Conservation (phyloP, 1,284 basidiomycete genomes). For the Puccinia polysora region DNA sequence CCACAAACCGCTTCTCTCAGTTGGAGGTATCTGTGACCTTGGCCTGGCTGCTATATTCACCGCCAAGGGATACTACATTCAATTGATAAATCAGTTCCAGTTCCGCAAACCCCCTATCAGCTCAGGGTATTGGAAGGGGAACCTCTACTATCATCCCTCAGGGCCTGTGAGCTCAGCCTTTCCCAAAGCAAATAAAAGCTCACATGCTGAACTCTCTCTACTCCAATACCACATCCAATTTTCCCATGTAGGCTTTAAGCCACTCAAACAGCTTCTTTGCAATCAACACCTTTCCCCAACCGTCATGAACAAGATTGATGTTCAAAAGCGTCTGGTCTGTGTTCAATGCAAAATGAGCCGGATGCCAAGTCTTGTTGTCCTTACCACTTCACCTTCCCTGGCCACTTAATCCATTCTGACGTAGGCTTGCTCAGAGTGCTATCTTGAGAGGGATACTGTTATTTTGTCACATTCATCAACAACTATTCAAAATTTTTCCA, state of each 20-base stretch:
- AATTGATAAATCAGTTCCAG: too few species aligned
- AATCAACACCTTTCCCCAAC: background rate
- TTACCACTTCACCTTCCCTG: background rate
- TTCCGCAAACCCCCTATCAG: background rate
- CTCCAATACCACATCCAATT: background rate
- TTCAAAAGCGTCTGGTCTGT: background rate
- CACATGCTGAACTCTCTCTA: background rate
- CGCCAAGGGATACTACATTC: background rate
- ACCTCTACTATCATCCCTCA: background rate
- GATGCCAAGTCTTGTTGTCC: background rate
- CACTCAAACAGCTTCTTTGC: background rate
- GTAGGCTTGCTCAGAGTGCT: background rate
- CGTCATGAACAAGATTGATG: background rate
- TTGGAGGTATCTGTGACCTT: background rate
- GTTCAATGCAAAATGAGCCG: background rate
- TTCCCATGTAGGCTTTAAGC: background rate
- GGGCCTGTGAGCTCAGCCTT: background rate
- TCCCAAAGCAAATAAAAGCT: background rate
- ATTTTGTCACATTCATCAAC: constrained; percentile 2
- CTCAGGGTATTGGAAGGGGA: background rate
- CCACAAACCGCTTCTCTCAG: background rate
- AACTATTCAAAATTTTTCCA: background rate
- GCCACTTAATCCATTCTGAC: background rate
- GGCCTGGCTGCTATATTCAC: background rate
- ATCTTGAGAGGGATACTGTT: background rate